These are phyloP conservation scores for Plasmodium reichenowi DNA, from an alignment of 169 alveolate genomes.

Conservation along the genomic window DNA sequence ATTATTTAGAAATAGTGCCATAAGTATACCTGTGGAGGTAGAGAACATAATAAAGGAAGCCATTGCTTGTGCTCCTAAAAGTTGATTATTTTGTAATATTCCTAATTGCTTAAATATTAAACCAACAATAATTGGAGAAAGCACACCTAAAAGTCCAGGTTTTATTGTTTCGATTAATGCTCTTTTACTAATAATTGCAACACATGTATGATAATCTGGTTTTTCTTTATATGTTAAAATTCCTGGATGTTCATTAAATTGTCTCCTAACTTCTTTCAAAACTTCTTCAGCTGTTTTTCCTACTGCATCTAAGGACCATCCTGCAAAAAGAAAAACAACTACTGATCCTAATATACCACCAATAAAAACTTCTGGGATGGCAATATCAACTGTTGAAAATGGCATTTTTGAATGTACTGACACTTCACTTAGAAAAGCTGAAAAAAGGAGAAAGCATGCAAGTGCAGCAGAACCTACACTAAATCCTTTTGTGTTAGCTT, in stretches of 20 bases:
- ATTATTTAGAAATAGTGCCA: conserved; percentile 89
- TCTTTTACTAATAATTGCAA: conserved; percentile 86
- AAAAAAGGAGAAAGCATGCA: conserved; percentile 89
- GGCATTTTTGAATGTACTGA: conserved; percentile 46
- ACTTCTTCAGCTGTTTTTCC: conserved; percentile 90
- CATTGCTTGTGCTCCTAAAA: conserved; percentile 85
- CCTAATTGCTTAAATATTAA: conserved; percentile 85
- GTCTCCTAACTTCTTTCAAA: conserved; percentile 89
- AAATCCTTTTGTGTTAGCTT: conserved; percentile 91
- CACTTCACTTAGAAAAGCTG: conserved; percentile 88
- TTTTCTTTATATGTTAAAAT: conserved; percentile 83
- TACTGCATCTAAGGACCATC: conserved; percentile 88
- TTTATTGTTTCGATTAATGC: conserved; percentile 89
- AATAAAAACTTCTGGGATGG: conserved; percentile 86
- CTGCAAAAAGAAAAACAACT: conserved; percentile 89
- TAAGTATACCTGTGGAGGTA: conserved; percentile 90
- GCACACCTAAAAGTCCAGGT: conserved; percentile 86
- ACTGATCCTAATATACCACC: conserved; percentile 89
- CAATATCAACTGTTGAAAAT: conserved; percentile 77
- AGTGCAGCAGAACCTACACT: conserved; percentile 92
- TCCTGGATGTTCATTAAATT: conserved; percentile 85
- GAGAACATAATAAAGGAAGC: conserved; percentile 91
- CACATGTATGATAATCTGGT: conserved; percentile 90
- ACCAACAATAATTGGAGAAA: conserved; percentile 85
- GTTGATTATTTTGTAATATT: conserved; percentile 70